Conservation (phyloP, 2,329 filamentous ascomycete species). For the Paecilomyces dactylethromorphus region DNA sequence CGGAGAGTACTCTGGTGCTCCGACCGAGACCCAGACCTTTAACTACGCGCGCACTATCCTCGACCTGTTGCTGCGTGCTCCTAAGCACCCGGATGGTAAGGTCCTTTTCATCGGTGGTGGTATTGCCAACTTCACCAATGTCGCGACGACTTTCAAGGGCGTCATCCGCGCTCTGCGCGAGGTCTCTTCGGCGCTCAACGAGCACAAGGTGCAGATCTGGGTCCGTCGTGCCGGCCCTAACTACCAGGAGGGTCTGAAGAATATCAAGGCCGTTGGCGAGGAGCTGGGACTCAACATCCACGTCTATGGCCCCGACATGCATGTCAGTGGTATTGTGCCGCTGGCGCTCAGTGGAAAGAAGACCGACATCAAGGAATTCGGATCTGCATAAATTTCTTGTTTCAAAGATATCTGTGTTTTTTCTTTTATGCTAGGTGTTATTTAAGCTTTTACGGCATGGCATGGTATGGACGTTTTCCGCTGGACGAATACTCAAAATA, state of each 20-base stretch:
- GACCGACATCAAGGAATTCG: slow-evolving; percentile 56
- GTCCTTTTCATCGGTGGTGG: slow-evolving; percentile 98
- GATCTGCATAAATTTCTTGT: slow-evolving; percentile 14
- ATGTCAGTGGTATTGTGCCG: slow-evolving; percentile 92
- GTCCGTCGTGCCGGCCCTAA: slow-evolving; percentile 86
- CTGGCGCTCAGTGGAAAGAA: slow-evolving; percentile 68
- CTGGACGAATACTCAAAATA: background rate
- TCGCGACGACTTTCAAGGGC: slow-evolving; percentile 98
- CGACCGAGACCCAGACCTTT: slow-evolving; percentile 97
- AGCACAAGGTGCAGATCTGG: slow-evolving; percentile 99
- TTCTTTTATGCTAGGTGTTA: background rate
- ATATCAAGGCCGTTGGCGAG: slow-evolving; percentile 94
- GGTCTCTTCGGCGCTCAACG: slow-evolving; percentile 73
- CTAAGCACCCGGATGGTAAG: slow-evolving; percentile 81
- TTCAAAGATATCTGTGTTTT: background rate
- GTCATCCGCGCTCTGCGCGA: slow-evolving; percentile 94
- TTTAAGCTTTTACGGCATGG: background rate
- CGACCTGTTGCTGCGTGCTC: slow-evolving; percentile 93
- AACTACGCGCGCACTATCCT: slow-evolving; percentile 97
- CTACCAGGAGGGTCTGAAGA: slow-evolving; percentile 99
- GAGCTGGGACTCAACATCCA: slow-evolving; percentile 97
- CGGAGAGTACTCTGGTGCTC: slow-evolving; percentile 98
- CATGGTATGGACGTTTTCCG: background rate
- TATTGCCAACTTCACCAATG: slow-evolving; percentile 99
- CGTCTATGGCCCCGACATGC: slow-evolving; percentile 73